Base-by-base conservation (phyloP, 768 basidiomycete genomes). In the Chalciporus sphaerocephalus region DNA sequence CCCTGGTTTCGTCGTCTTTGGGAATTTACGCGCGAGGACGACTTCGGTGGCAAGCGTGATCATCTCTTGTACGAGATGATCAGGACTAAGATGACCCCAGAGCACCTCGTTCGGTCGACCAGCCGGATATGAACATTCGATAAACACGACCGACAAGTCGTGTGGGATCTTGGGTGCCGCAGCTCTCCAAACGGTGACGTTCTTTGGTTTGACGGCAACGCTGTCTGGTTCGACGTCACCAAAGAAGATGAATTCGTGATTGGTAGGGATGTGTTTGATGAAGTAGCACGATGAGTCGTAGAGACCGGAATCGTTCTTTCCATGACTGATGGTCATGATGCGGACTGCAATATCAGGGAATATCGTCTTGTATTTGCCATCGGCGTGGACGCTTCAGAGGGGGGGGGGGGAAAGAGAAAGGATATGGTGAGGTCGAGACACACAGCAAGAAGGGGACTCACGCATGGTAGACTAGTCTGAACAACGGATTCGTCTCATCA, bases 181-280 rank as follows among this genome's bases (percentile, higher is more conserved):
- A 21, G 73, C 77, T 32, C 75, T 77, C 95, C 94, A 97, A 38
- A 98, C 83, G 33, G 73, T 66, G 21, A 73, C 70, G 30, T 83
- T 94, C 40, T 70, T 74, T 5, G 85, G 84, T 12, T 68, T 64
- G 13, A 58, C n/a, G 6, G 87, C 74, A 38, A 93, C 55, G 40
- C 78, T 77, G 67, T 94, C 91, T 8, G 91, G 89, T 58, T 94
- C 91, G 48, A 96, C 85, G 65, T 95, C 93, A 1, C 95, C 95
- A 55, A 96, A 95, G 67, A 97, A 97, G 28, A 97, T 72, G 53
- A 97, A 83, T 62, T 95, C 89, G 38, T 71, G 74, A 1, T 63
- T 64, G 25, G 75, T 73, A 15, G 74, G 66, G 41, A 87, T 74
- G 53, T 87, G 78, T 12, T 82, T 79, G 55, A 97, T 65, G 64